phyloP scores from a whole-genome alignment of 345 rosid genomes.

The thale cress (Arabidopsis thaliana) region DNA sequence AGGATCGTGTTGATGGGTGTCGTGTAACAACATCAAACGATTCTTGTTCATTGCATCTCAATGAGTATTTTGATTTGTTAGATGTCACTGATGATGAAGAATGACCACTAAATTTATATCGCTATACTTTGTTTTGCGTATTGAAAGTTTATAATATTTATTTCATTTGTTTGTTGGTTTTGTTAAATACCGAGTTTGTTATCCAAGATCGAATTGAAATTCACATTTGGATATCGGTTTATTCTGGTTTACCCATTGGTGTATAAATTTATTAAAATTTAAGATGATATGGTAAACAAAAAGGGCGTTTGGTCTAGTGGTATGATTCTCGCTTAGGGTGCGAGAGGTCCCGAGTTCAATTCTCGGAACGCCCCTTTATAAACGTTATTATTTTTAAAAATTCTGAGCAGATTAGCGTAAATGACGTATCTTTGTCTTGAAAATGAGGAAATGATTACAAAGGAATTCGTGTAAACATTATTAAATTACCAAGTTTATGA shows the following conservation, averaged over 20 bases:
- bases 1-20: conserved; percentile 59
- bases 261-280: too few relatives aligned
- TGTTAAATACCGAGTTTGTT: not conserved
- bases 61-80: conserved; percentile 61
- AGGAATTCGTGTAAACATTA: not conserved
- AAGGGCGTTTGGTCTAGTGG: conserved; percentile 91
- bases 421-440: too few relatives aligned
- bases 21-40: conserved; percentile 62
- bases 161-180: conserved; percentile 3
- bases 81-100: conserved; percentile 48
- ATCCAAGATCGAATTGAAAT: not conserved
- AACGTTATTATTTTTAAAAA: too few relatives aligned
- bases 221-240: not conserved
- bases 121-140: not conserved
- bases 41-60: conserved; percentile 62
- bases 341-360: conserved; percentile 87
- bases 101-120: not conserved
- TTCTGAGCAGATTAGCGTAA: too few relatives aligned
- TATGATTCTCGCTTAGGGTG: conserved; percentile 93
- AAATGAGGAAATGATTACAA: too few relatives aligned
- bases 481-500: not conserved
- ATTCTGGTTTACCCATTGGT: too few relatives aligned
- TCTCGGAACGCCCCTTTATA: conserved; percentile 61
- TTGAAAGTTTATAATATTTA: not conserved
- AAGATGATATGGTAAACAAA: too few relatives aligned